Evolutionary conservation across 305 asterid species (phyloP).

Genomic region (Euphrasia arctica): DNA sequence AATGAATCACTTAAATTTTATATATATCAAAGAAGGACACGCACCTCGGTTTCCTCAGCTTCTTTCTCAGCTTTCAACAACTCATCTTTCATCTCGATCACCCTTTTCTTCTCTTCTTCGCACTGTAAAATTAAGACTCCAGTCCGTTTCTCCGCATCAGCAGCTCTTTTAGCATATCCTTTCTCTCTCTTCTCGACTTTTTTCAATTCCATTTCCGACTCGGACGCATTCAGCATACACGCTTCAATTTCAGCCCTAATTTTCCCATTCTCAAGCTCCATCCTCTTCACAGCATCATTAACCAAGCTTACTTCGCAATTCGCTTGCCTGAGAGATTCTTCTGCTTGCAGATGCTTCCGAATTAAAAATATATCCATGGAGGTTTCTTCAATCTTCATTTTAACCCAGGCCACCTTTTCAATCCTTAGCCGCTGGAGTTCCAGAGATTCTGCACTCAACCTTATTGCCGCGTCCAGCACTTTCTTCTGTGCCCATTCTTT

Average conservation of each 20-base stretch:
- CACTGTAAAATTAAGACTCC: slow-evolving; percentile 34
- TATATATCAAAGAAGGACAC: slow-evolving; percentile 3
- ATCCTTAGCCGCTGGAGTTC: slow-evolving; percentile 47
- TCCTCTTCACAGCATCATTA: slow-evolving; percentile 36
- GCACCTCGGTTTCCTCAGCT: slow-evolving; percentile 42
- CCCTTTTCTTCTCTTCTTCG: slow-evolving; percentile 35
- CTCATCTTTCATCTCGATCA: slow-evolving; percentile 33
- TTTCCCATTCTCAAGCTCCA: slow-evolving; percentile 42
- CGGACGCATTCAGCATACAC: slow-evolving; percentile 40
- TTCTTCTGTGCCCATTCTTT: slow-evolving; percentile 55
- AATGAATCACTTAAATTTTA: background rate
- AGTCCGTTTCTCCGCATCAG: slow-evolving; percentile 38
- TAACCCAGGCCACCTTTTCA: slow-evolving; percentile 39
- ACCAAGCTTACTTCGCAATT: slow-evolving; percentile 39
- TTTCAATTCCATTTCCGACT: slow-evolving; percentile 29
- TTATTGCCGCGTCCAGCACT: slow-evolving; percentile 51
- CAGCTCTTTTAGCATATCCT: slow-evolving; percentile 33
- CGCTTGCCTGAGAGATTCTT: slow-evolving; percentile 39
- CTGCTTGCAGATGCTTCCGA: slow-evolving; percentile 41
- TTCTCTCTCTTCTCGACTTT: slow-evolving; percentile 42
- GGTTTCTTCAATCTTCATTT: slow-evolving; percentile 33
- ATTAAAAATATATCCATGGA: slow-evolving; percentile 31
- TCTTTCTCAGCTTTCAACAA: slow-evolving; percentile 35
- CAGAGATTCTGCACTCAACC: slow-evolving; percentile 40
- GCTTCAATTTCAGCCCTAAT: slow-evolving; percentile 49